These are phyloP conservation scores for Candida wancherniae DNA, from an alignment of 805 yeast species.

Conservation along the genomic window DNA sequence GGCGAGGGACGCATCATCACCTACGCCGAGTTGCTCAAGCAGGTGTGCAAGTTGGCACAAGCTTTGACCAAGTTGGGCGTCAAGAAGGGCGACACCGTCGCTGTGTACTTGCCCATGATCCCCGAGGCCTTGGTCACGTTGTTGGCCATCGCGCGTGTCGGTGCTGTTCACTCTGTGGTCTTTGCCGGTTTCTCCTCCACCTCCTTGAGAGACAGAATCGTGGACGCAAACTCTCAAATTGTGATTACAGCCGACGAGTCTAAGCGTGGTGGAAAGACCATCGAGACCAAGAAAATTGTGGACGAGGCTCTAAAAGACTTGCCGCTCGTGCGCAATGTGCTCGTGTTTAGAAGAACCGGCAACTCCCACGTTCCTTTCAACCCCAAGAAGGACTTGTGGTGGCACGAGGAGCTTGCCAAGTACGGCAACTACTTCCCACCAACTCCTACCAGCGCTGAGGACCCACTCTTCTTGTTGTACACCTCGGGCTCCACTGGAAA, in stretches of 20 bases:
- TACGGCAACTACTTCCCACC: slow-evolving; percentile 86
- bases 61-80: slow-evolving; percentile 82
- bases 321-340: slow-evolving; percentile 72
- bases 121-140: slow-evolving; percentile 94
- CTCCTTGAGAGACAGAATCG: slow-evolving; percentile 84
- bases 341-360: slow-evolving; percentile 88
- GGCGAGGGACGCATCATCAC: slow-evolving; percentile 68
- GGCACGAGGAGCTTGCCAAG: slow-evolving; percentile 86
- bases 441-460: slow-evolving; percentile 82
- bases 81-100: slow-evolving; percentile 91
- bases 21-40: slow-evolving; percentile 78
- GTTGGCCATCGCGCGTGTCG: slow-evolving; percentile 87
- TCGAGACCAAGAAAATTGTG: slow-evolving; percentile 88
- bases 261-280: slow-evolving; percentile 90
- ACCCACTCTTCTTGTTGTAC: slow-evolving; percentile 90
- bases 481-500: slow-evolving; percentile 98
- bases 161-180: slow-evolving; percentile 94
- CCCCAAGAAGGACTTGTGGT: slow-evolving; percentile 84
- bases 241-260: slow-evolving; percentile 95
- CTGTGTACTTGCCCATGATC: slow-evolving; percentile 95
- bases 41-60: slow-evolving; percentile 84
- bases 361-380: slow-evolving; percentile 64
- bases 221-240: slow-evolving; percentile 79
- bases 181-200: slow-evolving; percentile 97
- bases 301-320: slow-evolving; percentile 84